Evolutionary conservation across 805 yeast species (phyloP).

Genomic region (Danielia oregonensis): DNA sequence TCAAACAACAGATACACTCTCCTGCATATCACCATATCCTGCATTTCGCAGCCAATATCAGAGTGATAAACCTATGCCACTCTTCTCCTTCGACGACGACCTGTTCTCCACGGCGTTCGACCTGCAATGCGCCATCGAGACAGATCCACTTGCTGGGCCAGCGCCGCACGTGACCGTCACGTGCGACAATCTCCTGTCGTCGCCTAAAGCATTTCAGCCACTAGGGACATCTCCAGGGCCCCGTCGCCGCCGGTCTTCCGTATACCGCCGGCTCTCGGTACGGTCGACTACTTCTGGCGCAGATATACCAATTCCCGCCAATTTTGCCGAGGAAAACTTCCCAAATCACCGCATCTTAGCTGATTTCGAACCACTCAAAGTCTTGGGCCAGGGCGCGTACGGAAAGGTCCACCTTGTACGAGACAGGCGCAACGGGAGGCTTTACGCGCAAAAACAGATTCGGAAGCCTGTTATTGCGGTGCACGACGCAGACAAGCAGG

Average conservation of each 20-base stretch:
- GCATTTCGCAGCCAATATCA: no score
- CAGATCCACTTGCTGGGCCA: background rate
- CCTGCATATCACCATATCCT: no score
- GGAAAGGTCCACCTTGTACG: slow-evolving; percentile 42
- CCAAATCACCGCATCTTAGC: slow-evolving; percentile 23
- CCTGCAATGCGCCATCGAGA: slow-evolving; percentile 4
- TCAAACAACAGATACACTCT: no score
- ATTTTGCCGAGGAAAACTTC: slow-evolving; percentile 8
- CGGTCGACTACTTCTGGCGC: slow-evolving; percentile 9
- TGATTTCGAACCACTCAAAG: slow-evolving; percentile 42
- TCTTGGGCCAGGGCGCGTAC: slow-evolving; percentile 41
- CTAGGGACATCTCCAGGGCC: background rate
- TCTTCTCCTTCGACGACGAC: slow-evolving; percentile 17
- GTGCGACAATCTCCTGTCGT: no score
- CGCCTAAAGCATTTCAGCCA: no score
- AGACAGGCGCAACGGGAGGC: slow-evolving; percentile 33
- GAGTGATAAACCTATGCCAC: no score
- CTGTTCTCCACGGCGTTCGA: slow-evolving; percentile 11
- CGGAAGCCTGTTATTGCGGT: slow-evolving; percentile 25
- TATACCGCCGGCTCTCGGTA: slow-evolving; percentile 16
- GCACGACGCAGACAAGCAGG: slow-evolving; percentile 22
- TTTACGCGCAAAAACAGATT: slow-evolving; percentile 43
- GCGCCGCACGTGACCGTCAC: slow-evolving; percentile 2
- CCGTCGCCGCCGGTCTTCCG: slow-evolving; percentile 13
- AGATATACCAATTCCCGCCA: slow-evolving; percentile 15